These are phyloP conservation scores for Chionographis japonica DNA, from an alignment of 106 monocot genomes.

Conservation along the genomic window DNA sequence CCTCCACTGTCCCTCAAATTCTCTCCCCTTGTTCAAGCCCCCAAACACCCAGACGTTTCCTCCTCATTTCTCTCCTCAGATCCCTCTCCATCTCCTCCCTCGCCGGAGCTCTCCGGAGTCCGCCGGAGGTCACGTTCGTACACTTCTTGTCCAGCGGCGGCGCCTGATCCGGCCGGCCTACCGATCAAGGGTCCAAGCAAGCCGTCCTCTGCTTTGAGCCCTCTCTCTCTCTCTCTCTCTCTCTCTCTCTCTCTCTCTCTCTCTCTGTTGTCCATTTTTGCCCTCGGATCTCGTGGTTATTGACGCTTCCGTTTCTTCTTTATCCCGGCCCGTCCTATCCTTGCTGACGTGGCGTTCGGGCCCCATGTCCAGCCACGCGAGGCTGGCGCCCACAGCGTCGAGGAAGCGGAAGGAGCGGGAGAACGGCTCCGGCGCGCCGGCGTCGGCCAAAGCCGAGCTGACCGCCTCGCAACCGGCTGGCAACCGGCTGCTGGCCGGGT, in stretches of 20 bases:
- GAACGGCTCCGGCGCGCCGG: constrained; percentile 8
- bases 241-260: too few relatives aligned
- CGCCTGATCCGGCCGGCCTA: too few relatives aligned
- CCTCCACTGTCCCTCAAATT: background rate
- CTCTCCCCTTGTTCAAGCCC: background rate
- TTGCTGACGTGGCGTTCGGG: constrained; percentile 25
- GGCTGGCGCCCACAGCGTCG: constrained; percentile 16
- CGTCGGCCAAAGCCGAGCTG: constrained; percentile 6
- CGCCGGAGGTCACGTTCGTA: background rate
- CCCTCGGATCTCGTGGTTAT: background rate
- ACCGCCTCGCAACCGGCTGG: background rate
- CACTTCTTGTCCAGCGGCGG: background rate
- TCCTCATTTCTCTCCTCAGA: too few relatives aligned
- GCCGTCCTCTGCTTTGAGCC: background rate
- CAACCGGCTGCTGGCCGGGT: constrained; percentile 69
- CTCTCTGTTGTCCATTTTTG: too few relatives aligned
- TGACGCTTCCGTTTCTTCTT: background rate
- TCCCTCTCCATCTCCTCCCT: background rate
- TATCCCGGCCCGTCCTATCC: background rate
- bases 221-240: too few relatives aligned
- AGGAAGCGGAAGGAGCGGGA: constrained; percentile 66
- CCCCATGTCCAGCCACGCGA: constrained; percentile 22
- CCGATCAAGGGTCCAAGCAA: too few relatives aligned
- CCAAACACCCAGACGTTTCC: background rate
- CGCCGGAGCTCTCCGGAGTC: background rate